Base-by-base conservation (phyloP, 2,329 filamentous ascomycete genomes). In the Ophiostoma fasciatum region DNA sequence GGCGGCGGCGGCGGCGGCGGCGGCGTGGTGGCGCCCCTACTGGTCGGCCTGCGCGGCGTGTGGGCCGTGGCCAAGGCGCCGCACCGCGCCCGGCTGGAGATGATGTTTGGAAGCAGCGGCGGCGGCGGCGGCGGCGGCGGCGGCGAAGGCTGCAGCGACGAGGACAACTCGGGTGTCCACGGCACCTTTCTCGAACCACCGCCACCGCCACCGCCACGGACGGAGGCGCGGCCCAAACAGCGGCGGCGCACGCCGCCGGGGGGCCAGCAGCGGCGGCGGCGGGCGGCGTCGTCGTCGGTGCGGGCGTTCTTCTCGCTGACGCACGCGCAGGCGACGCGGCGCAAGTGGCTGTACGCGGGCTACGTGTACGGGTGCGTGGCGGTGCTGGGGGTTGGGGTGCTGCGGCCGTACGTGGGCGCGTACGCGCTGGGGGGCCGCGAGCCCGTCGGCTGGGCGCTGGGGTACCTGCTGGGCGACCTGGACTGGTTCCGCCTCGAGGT, bases 391-490 rank as follows among this genome's bases (percentile, higher is more conserved):
- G 80, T 76, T 0, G 57, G 74, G 4, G 80, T 76, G 0, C 68
- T 96, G 20, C 72, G 85, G 36, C 62, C 64, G 3, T 80, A 83
- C 46, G 73, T 96, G 33, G 59, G 68, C 27, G 57, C 60, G 29
- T 64, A 70, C 42, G 85, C 84, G 12, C 63, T 98, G 2, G 51
- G 67, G 23, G 74, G 73, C 13, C 61, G 74, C 35, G 90, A 98
- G 48, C 85, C 90, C 0, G 72, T 98, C 30, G 83, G 88, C 3
- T 98, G 90, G 90, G 87, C 84, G 0, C 56, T 94, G 10, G 79
- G 83, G 2, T 98, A 98, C 54, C 61, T 94, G 3, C 71, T 96
- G 42, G 87, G 88, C 11, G 81, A 93, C 47, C 52, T 87, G 10
- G 66, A 71, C 0, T 66, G 64, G 49, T 74, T 94, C 46, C 70